Conservation (phyloP, 495 filamentous ascomycete species). For the Jackrogersella minutella region DNA sequence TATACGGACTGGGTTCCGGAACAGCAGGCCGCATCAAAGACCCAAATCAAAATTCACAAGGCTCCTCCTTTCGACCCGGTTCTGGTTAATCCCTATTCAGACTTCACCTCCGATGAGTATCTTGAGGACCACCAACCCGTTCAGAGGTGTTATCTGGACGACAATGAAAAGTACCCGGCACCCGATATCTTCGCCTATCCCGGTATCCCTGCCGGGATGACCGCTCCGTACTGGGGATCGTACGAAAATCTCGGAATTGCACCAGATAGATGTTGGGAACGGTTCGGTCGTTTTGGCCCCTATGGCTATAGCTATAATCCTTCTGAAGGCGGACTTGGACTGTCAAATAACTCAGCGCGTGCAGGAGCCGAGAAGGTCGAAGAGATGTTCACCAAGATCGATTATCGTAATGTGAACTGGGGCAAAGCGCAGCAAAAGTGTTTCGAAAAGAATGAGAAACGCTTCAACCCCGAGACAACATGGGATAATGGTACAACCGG, state of each 20-base stretch:
- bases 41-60: constrained; percentile 36
- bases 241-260: constrained; percentile 73
- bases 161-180: constrained; percentile 60
- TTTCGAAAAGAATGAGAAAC: constrained; percentile 68
- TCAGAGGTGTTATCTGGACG: constrained; percentile 73
- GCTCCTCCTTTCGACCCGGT: constrained; percentile 53
- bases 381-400: constrained; percentile 66
- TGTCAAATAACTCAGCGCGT: constrained; percentile 72
- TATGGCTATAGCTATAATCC: constrained; percentile 85
- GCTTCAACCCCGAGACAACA: constrained; percentile 55
- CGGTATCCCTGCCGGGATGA: constrained; percentile 74
- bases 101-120: constrained; percentile 64
- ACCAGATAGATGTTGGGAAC: constrained; percentile 83
- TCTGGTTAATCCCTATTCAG: constrained; percentile 69
- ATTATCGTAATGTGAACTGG: constrained; percentile 79
- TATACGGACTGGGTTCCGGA: constrained; percentile 69
- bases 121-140: constrained; percentile 64
- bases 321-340: constrained; percentile 74
- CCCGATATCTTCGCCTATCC: constrained; percentile 69
- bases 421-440: constrained; percentile 77
- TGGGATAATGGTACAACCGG: constrained; percentile 23
- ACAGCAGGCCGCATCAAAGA: constrained; percentile 56
- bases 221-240: constrained; percentile 76
- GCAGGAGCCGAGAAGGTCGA: constrained; percentile 73
- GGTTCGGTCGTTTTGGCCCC: constrained; percentile 79